Conservation (phyloP, 352 stramenopile species). For the Phytophthora fragariae region DNA sequence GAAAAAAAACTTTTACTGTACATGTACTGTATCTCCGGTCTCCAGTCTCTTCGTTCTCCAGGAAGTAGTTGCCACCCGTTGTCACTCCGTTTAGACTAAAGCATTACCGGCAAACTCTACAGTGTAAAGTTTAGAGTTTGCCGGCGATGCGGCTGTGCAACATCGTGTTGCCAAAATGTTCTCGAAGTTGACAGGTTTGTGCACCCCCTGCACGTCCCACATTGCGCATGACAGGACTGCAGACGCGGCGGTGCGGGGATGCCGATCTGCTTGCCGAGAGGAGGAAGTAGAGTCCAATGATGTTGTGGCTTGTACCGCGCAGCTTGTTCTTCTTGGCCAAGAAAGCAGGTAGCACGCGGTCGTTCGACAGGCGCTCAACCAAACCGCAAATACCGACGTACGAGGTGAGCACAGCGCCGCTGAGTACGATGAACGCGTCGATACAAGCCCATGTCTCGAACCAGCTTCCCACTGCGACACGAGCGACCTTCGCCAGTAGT, state of each 20-base stretch:
- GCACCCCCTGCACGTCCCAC: no score
- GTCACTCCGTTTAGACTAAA: no score
- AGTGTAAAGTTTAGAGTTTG: not conserved
- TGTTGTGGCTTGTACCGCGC: conserved; percentile 74
- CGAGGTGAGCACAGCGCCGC: conserved; percentile 81
- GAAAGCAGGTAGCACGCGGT: conserved; percentile 65
- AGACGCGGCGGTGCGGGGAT: no score
- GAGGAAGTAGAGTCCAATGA: conserved; percentile 72
- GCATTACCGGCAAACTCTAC: no score
- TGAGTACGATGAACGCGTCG: conserved; percentile 90
- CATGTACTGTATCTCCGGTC: no score
- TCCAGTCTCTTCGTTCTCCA: no score
- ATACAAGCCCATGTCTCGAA: conserved; percentile 61
- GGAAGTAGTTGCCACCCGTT: no score
- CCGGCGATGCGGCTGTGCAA: not conserved
- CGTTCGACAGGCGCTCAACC: conserved; percentile 75
- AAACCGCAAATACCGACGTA: conserved; percentile 82
- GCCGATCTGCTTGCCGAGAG: conserved; percentile 59
- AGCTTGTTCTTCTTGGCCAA: conserved; percentile 56
- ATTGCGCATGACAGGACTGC: no score
- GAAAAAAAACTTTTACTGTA: no score
- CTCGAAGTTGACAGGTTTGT: conserved; percentile 1
- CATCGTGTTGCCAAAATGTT: not conserved
- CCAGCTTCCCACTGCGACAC: conserved; percentile 39
- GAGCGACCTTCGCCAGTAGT: conserved; percentile 68